Base-by-base conservation (phyloP, 768 basidiomycete genomes). In the Strobilomyces dryophilus region DNA sequence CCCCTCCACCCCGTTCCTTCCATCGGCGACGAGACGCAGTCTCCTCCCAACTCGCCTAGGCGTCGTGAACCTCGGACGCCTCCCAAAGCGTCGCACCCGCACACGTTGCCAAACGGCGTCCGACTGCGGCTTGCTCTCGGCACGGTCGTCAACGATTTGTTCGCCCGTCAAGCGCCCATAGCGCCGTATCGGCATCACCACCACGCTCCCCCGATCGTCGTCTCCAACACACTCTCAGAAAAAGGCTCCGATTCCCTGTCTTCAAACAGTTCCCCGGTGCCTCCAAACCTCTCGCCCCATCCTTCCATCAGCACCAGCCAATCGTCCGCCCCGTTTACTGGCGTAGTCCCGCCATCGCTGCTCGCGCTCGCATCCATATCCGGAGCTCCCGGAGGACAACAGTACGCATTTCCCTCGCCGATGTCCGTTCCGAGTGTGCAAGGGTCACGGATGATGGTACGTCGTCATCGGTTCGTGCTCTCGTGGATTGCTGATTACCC, bases 141-240 rank as follows among this genome's bases (percentile, higher is more conserved):
- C 2, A 85, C 87, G 0, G 81, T 92, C 50, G 78, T 92, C 67
- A 92, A 92, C 57, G 89, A 92, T 59, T 71, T 93, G 8, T 92
- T 92, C 63, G 84, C 87, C 24, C 79, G 89, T 21, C 83, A 85
- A 61, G 76, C 81, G 0, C 83, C 84, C 2, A 52, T 71, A 12
- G 64, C 69, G 5, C 70, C 68, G 31, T 71, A 67, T 48, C 73
- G 60, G 52, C 71, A 58, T 47, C 69, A 65, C 41, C 69, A 64
- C 54, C 63, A 68, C 24, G 67, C 72, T 18, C 71, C 72, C n/a
- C 69, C 68, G 8, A 69, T 71, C 53, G 57, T 69, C 34, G 55
- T 71, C 26, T 61, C 66, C 29, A 61, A 55, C 27, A 49, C 60
- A 40, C 62, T 60, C 35, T 67, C 61, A 6, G 65, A 67, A 18